Percentiles rank a stretch among this genome's conserved stretches.
phyloP scores from a whole-genome alignment of 2,329 filamentous ascomycete species.

The Xylariaceae sp. region DNA sequence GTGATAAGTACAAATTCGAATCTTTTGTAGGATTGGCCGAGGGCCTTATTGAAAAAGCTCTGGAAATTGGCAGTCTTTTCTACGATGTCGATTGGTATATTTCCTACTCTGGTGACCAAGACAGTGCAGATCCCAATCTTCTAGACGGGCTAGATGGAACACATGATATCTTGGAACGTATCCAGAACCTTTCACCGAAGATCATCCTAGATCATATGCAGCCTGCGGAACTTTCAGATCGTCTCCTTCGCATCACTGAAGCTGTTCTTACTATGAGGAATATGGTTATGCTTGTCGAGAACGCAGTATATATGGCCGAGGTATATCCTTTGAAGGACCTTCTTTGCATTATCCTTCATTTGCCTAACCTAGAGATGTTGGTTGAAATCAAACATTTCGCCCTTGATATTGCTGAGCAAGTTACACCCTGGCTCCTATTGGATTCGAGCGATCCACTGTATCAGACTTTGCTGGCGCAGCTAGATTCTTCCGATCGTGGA shows the following conservation, averaged over 20 bases:
- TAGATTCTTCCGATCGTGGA: constrained; percentile 77
- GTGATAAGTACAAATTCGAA: constrained; percentile 95
- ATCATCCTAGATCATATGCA: constrained; percentile 73
- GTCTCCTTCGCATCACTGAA: constrained; percentile 80
- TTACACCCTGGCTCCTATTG: constrained; percentile 81
- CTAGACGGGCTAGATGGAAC: constrained; percentile 70
- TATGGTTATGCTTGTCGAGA: constrained; percentile 93
- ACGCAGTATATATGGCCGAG: constrained; percentile 79
- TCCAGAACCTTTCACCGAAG: constrained; percentile 65
- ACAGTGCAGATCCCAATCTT: constrained; percentile 58
- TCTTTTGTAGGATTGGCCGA: constrained; percentile 89
- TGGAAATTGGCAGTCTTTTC: constrained; percentile 79
- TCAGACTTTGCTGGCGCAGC: constrained; percentile 68
- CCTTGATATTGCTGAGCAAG: constrained; percentile 87
- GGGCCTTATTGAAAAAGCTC: constrained; percentile 81
- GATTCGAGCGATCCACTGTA: constrained; percentile 80
- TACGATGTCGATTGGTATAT: constrained; percentile 84
- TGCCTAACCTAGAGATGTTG: constrained; percentile 74
- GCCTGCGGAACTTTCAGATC: constrained; percentile 71
- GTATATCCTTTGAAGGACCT: constrained; percentile 80
- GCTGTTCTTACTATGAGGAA: constrained; percentile 89
- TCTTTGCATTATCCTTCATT: constrained; percentile 78
- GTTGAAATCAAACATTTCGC: constrained; percentile 90
- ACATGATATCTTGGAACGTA: constrained; percentile 72
- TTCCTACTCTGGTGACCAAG: constrained; percentile 64